These are phyloP conservation scores for Ganoderma lucidum DNA, from an alignment of 1,284 basidiomycete genomes.

Conservation along the genomic window DNA sequence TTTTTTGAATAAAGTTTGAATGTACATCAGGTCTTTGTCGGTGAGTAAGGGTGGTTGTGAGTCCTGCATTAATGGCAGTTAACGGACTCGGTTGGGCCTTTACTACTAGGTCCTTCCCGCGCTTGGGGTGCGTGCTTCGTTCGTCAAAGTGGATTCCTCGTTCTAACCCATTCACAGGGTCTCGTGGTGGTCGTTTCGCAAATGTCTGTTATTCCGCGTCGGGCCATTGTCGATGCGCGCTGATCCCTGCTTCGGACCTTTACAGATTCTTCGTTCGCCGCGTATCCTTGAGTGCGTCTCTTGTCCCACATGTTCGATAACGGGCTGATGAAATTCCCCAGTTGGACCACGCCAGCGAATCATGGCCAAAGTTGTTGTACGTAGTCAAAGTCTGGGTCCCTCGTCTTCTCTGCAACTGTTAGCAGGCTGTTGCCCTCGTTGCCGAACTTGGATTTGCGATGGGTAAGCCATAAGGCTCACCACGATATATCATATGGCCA, in stretches of 20 bases:
- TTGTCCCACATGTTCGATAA: not conserved
- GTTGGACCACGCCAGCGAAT: constrained; percentile 13
- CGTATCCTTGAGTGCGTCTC: constrained; percentile 11
- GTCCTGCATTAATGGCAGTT: not conserved
- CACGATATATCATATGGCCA: not conserved
- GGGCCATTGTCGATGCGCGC: not conserved
- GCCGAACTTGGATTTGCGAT: not conserved
- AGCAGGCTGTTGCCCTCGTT: constrained; percentile 8
- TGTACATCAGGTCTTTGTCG: constrained; percentile 6
- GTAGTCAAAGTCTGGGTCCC: too few species aligned
- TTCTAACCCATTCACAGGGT: not conserved
- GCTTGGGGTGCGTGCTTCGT: not conserved
- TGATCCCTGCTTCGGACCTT: not conserved
- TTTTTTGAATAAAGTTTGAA: not conserved
- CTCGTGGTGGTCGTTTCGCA: constrained; percentile 11
- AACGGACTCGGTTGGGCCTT: not conserved
- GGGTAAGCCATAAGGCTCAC: not conserved
- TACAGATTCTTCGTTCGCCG: constrained; percentile 16
- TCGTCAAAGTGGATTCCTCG: not conserved
- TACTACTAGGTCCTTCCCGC: not conserved
- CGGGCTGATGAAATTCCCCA: not conserved
- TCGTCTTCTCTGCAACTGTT: not conserved
- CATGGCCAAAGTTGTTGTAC: constrained; percentile 7
- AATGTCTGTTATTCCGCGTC: constrained; percentile 3
- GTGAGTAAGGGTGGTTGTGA: constrained; percentile 6